Evolutionary conservation across 768 basidiomycete species (phyloP), one percentile per base, ranked within the genome.

Genomic region (Phanerodontia chrysosporium): DNA sequence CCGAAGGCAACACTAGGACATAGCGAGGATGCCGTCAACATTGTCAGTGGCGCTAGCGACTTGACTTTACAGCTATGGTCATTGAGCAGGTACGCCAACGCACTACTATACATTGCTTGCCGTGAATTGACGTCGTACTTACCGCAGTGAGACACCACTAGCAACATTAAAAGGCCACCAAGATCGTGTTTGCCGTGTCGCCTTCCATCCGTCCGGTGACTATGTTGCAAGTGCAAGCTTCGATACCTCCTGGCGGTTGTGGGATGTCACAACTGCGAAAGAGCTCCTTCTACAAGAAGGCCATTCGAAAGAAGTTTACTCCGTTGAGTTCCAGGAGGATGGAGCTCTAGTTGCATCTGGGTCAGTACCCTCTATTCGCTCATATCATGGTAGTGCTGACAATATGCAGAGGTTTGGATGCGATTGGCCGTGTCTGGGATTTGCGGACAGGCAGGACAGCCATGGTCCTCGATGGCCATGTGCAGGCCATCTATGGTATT

Each of bases 381-480:
- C 10, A 30, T n/a, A 48, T 24, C 5, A 18, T 5, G 10, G 6
- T 3, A 48, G 4, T 25, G 22, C 46, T 48, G 6, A 48, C 21
- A 9, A 3, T 27, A 21, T 28, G 21, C 64, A 98, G 95, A 30
- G 97, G 97, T 22, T 81, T 98, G 24, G 97, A 99, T 67, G 95
- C 95, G 1, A 94, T 98, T 66, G 97, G 94, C 0, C 87, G 97
- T 30, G 90, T 98, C 3, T 99, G 97, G 97, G 97, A 99, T 73
- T 70, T 96, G 21, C 84, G 97, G 49, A 95, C 95, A 14, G 97
- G 97, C 7, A 80, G 92, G 66, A 98, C 96, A 1, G 94, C 95
- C 0, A 97, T 98, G 95, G 94, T 98, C 3, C 83, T 99, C 35
- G 96, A 98, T 63, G 97, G 97, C 0, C 97, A 99, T 63, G 89